phyloP scores from a whole-genome alignment of 208 protist species.

The Novymonas esmeraldas region DNA sequence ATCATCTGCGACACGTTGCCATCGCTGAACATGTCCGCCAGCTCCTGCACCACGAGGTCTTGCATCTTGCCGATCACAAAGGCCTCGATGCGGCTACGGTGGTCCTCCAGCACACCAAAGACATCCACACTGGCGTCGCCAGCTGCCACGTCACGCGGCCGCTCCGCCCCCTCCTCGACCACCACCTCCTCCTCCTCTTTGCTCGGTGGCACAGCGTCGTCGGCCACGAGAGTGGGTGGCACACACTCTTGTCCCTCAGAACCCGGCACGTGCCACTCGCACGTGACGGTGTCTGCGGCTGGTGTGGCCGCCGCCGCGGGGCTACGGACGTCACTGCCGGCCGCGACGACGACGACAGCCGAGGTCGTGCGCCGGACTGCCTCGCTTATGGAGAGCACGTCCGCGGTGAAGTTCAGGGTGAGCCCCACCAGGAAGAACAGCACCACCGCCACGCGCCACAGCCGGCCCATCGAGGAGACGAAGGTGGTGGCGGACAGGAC shows the following conservation, averaged over 20 bases:
- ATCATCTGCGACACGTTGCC: slow-evolving; percentile 51
- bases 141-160: neutral
- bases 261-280: no score
- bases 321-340: neutral
- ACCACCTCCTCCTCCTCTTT: no score
- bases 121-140: neutral
- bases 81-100: slow-evolving; percentile 13
- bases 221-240: no score
- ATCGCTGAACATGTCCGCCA: slow-evolving; percentile 44
- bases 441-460: slow-evolving; percentile 45
- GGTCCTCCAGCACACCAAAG: neutral
- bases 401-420: slow-evolving; percentile 43
- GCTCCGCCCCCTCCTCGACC: neutral
- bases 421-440: slow-evolving; percentile 58
- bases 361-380: slow-evolving; percentile 53
- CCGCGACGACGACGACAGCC: slow-evolving; percentile 39
- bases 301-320: slow-evolving; percentile 1
- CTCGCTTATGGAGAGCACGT: slow-evolving; percentile 49
- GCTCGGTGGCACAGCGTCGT: no score
- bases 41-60: slow-evolving; percentile 44
- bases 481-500: slow-evolving; percentile 33
- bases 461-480: slow-evolving; percentile 36
- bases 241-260: no score
- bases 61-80: slow-evolving; percentile 28
- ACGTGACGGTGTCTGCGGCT: no score